These are phyloP conservation scores for Geosmithia flava DNA, from an alignment of 2,329 filamentous ascomycete genomes.

Conservation along the genomic window DNA sequence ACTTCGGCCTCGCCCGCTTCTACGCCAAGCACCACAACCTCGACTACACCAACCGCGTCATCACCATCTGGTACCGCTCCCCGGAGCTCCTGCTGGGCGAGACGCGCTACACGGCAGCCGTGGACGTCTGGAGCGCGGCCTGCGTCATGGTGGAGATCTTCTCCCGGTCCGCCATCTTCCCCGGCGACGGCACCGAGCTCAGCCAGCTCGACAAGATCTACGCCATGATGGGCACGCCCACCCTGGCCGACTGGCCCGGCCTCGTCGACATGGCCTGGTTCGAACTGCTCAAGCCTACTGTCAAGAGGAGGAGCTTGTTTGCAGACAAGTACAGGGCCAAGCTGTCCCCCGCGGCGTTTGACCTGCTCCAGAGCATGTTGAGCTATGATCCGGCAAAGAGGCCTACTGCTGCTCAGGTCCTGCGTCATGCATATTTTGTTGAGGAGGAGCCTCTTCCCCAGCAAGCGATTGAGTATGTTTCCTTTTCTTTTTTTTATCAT, in stretches of 20 bases:
- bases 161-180: slow-evolving; percentile 84
- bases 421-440: slow-evolving; percentile 81
- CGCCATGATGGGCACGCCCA: slow-evolving; percentile 79
- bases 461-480: slow-evolving; percentile 66
- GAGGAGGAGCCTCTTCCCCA: slow-evolving; percentile 64
- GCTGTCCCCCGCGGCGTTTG: slow-evolving; percentile 69
- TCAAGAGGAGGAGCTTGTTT: slow-evolving; percentile 63
- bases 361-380: slow-evolving; percentile 76
- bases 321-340: slow-evolving; percentile 70
- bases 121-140: slow-evolving; percentile 94
- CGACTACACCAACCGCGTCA: slow-evolving; percentile 96
- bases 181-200: slow-evolving; percentile 90
- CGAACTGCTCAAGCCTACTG: slow-evolving; percentile 70
- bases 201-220: slow-evolving; percentile 97
- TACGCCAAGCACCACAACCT: slow-evolving; percentile 85
- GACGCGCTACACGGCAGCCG: slow-evolving; percentile 78
- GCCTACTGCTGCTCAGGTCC: slow-evolving; percentile 71
- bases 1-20: slow-evolving; percentile 92
- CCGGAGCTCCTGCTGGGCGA: slow-evolving; percentile 85
- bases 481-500: background rate
- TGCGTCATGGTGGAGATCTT: slow-evolving; percentile 97
- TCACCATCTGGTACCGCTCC: slow-evolving; percentile 96
- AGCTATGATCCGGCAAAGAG: slow-evolving; percentile 76
- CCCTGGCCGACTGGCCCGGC: slow-evolving; percentile 71
- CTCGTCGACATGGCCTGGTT: slow-evolving; percentile 97